Evolutionary conservation across 1,284 basidiomycete genomes (phyloP).

Genomic region (Schizophyllum amplum): DNA sequence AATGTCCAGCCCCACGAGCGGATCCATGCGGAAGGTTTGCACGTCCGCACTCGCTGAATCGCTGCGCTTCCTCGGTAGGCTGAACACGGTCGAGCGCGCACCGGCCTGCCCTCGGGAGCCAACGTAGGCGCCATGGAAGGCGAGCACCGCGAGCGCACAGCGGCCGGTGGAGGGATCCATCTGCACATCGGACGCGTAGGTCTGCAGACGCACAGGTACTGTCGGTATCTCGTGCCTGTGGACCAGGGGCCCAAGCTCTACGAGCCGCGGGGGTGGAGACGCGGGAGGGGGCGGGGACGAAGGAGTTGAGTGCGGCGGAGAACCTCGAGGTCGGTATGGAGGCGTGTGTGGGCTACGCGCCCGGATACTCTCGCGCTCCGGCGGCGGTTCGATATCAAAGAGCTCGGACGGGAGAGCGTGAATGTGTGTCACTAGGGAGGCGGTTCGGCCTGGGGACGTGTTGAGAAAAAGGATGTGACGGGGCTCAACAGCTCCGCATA

Average conservation of each 20-base stretch:
- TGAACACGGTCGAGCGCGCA: constrained; percentile 4
- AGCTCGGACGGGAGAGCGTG: constrained; percentile 10
- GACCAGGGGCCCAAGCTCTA: not conserved
- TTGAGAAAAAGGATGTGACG: constrained; percentile 13
- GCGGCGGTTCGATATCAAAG: not conserved
- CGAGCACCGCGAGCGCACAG: constrained; percentile 1
- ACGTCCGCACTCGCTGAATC: not conserved
- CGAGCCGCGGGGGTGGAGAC: not conserved
- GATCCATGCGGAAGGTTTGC: constrained; percentile 18
- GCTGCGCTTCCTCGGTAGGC: constrained; percentile 1
- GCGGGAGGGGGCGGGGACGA: constrained; percentile 4
- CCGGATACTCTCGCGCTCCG: not conserved
- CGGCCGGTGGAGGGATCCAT: not conserved
- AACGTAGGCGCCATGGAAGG: constrained; percentile 10
- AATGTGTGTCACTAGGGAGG: constrained; percentile 8
- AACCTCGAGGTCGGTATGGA: not conserved
- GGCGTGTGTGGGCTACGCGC: not conserved
- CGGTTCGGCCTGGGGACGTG: constrained; percentile 8
- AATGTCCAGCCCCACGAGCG: constrained; percentile 30
- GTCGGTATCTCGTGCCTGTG: not conserved
- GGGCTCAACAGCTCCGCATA: constrained; percentile 5
- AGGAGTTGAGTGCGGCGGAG: not conserved
- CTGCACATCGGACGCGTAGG: not conserved
- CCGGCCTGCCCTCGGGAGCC: constrained; percentile 1
- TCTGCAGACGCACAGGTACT: not conserved